Evolutionary conservation across 2,329 filamentous ascomycete species (phyloP).

Genomic region (Ceratocystis harringtonii): DNA sequence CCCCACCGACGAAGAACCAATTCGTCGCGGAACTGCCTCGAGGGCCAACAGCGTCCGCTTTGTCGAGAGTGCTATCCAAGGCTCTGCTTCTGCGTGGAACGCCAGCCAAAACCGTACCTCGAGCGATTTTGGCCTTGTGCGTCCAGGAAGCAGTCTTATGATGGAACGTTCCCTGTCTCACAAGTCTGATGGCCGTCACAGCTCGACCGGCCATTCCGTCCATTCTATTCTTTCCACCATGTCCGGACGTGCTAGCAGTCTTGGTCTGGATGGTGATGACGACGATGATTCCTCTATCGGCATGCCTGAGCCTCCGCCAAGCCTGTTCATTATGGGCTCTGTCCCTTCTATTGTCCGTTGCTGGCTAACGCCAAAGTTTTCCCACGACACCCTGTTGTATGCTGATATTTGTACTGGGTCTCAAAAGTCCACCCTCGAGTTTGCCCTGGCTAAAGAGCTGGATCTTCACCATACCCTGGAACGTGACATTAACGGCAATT

Average conservation of each 20-base stretch:
- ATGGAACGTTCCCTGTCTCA: conserved; percentile 86
- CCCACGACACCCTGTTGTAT: conserved; percentile 76
- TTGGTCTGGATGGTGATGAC: conserved; percentile 60
- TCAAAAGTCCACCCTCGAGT: conserved; percentile 69
- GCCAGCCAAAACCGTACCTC: conserved; percentile 57
- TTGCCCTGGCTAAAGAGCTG: conserved; percentile 58
- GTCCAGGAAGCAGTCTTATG: conserved; percentile 72
- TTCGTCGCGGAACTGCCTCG: conserved; percentile 72
- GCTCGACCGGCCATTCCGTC: conserved; percentile 74
- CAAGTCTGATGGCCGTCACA: conserved; percentile 89
- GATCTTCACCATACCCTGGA: conserved; percentile 53
- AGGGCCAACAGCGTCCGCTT: conserved; percentile 95
- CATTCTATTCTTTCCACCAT: conserved; percentile 46
- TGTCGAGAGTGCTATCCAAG: conserved; percentile 85
- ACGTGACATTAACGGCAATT: conserved; percentile 47
- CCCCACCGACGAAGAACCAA: conserved; percentile 63
- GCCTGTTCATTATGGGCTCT: conserved; percentile 70
- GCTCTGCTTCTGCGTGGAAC: conserved; percentile 68
- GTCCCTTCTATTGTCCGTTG: conserved; percentile 91
- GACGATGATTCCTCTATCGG: conserved; percentile 56
- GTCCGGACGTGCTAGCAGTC: conserved; percentile 66
- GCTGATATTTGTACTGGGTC: conserved; percentile 87
- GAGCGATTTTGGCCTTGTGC: conserved; percentile 61
- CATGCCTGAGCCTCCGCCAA: conserved; percentile 62
- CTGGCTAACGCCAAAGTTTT: conserved; percentile 84